phyloP scores from a whole-genome alignment of 306 rosid genomes.

The Corylus americana region DNA sequence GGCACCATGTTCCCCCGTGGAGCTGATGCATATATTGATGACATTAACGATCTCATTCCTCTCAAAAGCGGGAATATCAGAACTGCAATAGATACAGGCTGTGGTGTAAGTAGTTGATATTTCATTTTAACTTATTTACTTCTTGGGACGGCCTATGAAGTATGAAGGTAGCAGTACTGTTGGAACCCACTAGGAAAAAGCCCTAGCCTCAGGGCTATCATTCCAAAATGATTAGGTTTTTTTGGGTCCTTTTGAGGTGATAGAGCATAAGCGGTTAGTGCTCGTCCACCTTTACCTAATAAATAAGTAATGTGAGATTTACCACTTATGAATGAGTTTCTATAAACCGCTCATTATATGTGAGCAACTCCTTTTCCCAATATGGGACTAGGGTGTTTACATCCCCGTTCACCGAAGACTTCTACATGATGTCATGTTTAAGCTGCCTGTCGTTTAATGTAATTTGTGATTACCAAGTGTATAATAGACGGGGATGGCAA shows the following conservation, averaged over 20 bases:
- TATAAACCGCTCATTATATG: too few species aligned
- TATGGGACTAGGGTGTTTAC: too few species aligned
- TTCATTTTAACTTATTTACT: neutral
- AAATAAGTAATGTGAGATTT: too few species aligned
- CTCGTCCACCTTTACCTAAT: too few species aligned
- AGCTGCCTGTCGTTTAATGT: neutral
- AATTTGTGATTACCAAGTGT: neutral
- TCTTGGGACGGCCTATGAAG: neutral
- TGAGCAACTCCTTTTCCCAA: too few species aligned
- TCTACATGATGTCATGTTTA: neutral
- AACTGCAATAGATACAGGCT: conserved; percentile 96
- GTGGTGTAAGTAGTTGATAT: conserved; percentile 79
- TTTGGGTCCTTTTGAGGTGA: too few species aligned
- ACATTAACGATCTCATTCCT: conserved; percentile 77
- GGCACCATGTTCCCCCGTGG: conserved; percentile 98
- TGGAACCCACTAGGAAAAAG: too few species aligned
- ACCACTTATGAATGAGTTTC: too few species aligned
- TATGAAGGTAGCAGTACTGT: neutral
- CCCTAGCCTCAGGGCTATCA: too few species aligned
- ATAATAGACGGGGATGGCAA: neutral
- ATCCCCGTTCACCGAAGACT: neutral
- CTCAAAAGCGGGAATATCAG: conserved; percentile 66
- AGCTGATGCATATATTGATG: conserved; percentile 92
- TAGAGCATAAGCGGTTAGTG: too few species aligned
- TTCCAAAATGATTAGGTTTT: too few species aligned